These are phyloP conservation scores for Pseudomassariella vexata DNA, from an alignment of 2,329 filamentous ascomycete genomes.

Conservation along the genomic window DNA sequence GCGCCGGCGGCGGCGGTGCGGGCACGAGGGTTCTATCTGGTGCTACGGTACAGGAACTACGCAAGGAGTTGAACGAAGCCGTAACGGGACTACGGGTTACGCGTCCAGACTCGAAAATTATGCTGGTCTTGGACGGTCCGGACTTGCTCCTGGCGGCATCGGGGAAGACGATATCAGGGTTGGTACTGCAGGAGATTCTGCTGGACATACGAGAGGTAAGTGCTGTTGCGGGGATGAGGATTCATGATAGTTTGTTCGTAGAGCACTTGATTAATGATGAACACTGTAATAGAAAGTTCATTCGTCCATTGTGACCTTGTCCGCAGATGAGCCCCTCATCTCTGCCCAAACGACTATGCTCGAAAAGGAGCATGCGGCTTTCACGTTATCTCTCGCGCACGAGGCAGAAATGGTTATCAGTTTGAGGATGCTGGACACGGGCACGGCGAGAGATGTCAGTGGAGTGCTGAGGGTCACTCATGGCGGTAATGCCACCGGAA, in stretches of 20 bases:
- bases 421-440: constrained; percentile 74
- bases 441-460: constrained; percentile 84
- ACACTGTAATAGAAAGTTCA: constrained; percentile 46
- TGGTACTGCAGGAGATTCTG: constrained; percentile 49
- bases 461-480: constrained; percentile 75
- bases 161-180: constrained; percentile 35
- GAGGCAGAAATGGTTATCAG: constrained; percentile 66
- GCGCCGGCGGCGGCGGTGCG: constrained; percentile 5
- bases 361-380: constrained; percentile 65
- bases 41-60: constrained; percentile 28
- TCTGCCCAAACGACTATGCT: constrained; percentile 55
- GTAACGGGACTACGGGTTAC: constrained; percentile 26
- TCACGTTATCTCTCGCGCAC: constrained; percentile 69
- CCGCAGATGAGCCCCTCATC: constrained; percentile 71
- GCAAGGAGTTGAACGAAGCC: constrained; percentile 31
- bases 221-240: too few species aligned
- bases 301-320: constrained; percentile 59
- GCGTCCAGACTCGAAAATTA: constrained; percentile 28
- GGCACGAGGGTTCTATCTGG: constrained; percentile 20
- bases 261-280: constrained; percentile 4
- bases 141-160: constrained; percentile 60
- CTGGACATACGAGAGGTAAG: constrained; percentile 58
- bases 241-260: neutral
- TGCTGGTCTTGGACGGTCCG: constrained; percentile 62
- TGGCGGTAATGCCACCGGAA: constrained; percentile 31